Conservation (phyloP, 2,329 filamentous ascomycete species). For the Gremmenia infestans region DNA sequence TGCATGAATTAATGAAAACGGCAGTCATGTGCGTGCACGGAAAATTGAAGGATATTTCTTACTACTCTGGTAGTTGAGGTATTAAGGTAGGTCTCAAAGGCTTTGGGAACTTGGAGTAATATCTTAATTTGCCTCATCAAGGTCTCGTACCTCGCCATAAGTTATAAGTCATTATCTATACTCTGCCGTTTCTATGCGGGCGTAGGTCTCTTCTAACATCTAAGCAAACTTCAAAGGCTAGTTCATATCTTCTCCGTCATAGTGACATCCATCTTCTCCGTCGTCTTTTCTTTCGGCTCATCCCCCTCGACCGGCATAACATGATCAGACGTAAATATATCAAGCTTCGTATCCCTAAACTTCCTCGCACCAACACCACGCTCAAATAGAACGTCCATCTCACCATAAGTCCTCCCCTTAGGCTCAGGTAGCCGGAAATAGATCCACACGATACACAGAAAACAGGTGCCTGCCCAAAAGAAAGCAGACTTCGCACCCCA, state of each 20-base stretch:
- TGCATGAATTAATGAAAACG: too few species aligned
- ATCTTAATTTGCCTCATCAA: too few species aligned
- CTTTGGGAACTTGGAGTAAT: too few species aligned
- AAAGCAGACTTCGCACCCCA: slow-evolving; percentile 37
- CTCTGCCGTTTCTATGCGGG: too few species aligned
- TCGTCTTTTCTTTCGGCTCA: neutral
- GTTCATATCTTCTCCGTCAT: neutral
- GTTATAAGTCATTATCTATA: too few species aligned
- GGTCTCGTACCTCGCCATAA: too few species aligned
- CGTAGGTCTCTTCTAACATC: too few species aligned
- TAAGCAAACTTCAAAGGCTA: neutral
- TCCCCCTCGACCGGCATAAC: neutral
- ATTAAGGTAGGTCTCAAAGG: too few species aligned
- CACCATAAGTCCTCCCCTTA: slow-evolving; percentile 72
- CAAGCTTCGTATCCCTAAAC: slow-evolving; percentile 2
- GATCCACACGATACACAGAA: slow-evolving; percentile 35
- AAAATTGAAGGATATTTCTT: too few species aligned
- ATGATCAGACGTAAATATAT: slow-evolving; percentile 1
- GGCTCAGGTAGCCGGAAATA: slow-evolving; percentile 40
- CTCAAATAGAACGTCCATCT: slow-evolving; percentile 80
- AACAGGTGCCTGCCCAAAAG: slow-evolving; percentile 37
- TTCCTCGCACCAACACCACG: slow-evolving; percentile 34
- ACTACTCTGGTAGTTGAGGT: too few species aligned
- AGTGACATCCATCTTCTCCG: neutral
- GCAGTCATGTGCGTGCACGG: too few species aligned